These are phyloP conservation scores for Lachnellula subtilissima DNA, from an alignment of 2,329 filamentous ascomycete species.

Conservation along the genomic window DNA sequence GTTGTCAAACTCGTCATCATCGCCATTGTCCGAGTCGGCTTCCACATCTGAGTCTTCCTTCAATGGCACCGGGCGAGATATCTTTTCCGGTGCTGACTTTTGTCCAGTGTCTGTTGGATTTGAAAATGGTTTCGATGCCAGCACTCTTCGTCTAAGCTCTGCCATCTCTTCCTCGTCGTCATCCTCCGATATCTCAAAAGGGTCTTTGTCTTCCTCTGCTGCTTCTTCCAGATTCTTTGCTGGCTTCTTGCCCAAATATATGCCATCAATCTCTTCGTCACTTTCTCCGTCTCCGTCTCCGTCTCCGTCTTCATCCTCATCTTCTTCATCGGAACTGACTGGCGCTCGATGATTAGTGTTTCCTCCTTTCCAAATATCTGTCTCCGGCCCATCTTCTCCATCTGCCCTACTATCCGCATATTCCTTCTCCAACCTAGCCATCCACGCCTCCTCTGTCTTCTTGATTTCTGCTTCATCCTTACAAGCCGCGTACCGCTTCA, in stretches of 20 bases:
- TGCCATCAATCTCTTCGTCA: conserved; percentile 48
- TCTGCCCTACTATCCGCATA: conserved; percentile 74
- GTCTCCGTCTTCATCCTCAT: conserved; percentile 40
- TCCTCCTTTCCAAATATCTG: conserved; percentile 85
- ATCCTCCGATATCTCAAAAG: conserved; percentile 71
- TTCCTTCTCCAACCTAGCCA: conserved; percentile 83
- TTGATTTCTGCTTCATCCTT: conserved; percentile 78
- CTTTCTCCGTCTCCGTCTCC: conserved; percentile 35
- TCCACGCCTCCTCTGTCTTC: conserved; percentile 78
- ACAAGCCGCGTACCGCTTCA: conserved; percentile 83
- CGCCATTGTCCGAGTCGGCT: conserved; percentile 65
- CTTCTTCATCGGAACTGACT: conserved; percentile 49
- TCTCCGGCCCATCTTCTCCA: conserved; percentile 52
- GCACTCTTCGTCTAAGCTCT: conserved; percentile 81
- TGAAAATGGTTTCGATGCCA: conserved; percentile 84
- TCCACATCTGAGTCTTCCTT: conserved; percentile 62
- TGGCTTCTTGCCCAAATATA: conserved; percentile 55
- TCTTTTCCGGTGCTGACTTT: conserved; percentile 56
- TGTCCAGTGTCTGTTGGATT: conserved; percentile 47
- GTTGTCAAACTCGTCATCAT: conserved; percentile 79
- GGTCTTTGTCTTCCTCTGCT: conserved; percentile 53
- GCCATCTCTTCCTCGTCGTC: conserved; percentile 86
- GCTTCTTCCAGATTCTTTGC: conserved; percentile 32
- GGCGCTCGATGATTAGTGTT: conserved; percentile 70
- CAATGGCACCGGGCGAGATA: conserved; percentile 51